Base-by-base conservation (phyloP, 2,329 filamentous ascomycete genomes). In the Penicillium thymicola region DNA sequence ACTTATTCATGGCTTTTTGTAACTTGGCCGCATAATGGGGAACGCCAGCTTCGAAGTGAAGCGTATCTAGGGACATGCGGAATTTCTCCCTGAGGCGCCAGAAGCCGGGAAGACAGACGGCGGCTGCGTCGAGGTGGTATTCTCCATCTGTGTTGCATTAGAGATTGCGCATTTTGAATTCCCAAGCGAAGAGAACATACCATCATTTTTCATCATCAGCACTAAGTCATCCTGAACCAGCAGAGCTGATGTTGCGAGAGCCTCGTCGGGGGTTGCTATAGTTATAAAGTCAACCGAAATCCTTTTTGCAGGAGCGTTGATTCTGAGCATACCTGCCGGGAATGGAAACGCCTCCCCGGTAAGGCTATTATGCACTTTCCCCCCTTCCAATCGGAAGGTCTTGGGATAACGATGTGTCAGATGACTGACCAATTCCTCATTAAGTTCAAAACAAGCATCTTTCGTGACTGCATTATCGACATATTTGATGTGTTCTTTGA, bases 401-500 rank as follows among this genome's bases (percentile, higher is more conserved):
- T 52, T 52, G 4, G 57, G 57, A 32, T 57, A 59, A 3, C 57
- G 54, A 52, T 59, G 57, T 11, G 47, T 48, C 3, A 59, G 46
- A 37, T 52, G 50, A 11, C 43, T 53, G 11, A 59, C 57, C 23
- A 59, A 30, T 50, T 50, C 47, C 36, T 50, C 36, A 16, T 50
- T 40, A 7, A 50, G 47, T n/a, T 50, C 57, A 11, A 59, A 59
- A 28, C 54, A 57, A 16, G 57, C 57, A 47, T 59, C 57, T 30
- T 32, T 53, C 10, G 57, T 59, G 7, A 54, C 54, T 14, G 49
- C 44, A 21, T 59, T 59, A 43, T 59, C 54, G 11, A 59, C 57
- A 11, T 59, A 59, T 59, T 59, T 59, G 38, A 59, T 30, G 21
- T 59, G 57, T 40, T 53, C 57, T 3, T 60, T 37, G 40, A 56